Evolutionary conservation across 2,329 filamentous ascomycete species (phyloP).

Genomic region (Diplodia seriata): DNA sequence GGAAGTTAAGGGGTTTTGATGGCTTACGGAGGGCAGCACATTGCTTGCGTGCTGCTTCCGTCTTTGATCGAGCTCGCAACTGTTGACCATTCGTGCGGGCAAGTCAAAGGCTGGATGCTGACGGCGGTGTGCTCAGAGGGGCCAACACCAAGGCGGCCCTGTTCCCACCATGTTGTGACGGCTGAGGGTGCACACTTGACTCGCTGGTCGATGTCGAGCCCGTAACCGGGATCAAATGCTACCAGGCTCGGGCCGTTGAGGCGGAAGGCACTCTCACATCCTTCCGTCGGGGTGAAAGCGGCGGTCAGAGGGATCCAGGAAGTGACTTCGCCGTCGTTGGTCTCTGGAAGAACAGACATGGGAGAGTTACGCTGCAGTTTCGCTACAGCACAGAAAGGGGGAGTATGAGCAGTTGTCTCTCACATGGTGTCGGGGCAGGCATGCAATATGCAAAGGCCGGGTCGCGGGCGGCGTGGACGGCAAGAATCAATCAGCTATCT

Average conservation of each 20-base stretch:
- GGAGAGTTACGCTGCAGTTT: background rate
- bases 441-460: background rate
- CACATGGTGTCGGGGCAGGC: background rate
- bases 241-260: conserved; percentile 34
- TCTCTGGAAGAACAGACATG: conserved; percentile 30
- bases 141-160: conserved; percentile 29
- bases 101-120: conserved; percentile 31
- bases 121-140: conserved; percentile 24
- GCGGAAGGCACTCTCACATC: conserved; percentile 23
- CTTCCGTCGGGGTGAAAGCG: conserved; percentile 24
- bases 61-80: conserved; percentile 29
- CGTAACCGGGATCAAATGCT: conserved; percentile 32
- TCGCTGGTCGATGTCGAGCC: conserved; percentile 31
- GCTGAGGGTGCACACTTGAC: conserved; percentile 32
- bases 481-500: no score
- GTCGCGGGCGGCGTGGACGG: no score
- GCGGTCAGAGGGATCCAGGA: conserved; percentile 31
- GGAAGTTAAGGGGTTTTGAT: background rate
- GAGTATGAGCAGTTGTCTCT: background rate
- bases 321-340: conserved; percentile 31
- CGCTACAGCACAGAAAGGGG: background rate
- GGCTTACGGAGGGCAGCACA: conserved; percentile 33
- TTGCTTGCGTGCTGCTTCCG: conserved; percentile 27
- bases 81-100: conserved; percentile 32
- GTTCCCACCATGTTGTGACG: conserved; percentile 33